A percentile compares a stretch with the other conserved stretches of the same genome.
phyloP scores from a whole-genome alignment of 1,139 yeast species.

The Candida mesenterica region DNA sequence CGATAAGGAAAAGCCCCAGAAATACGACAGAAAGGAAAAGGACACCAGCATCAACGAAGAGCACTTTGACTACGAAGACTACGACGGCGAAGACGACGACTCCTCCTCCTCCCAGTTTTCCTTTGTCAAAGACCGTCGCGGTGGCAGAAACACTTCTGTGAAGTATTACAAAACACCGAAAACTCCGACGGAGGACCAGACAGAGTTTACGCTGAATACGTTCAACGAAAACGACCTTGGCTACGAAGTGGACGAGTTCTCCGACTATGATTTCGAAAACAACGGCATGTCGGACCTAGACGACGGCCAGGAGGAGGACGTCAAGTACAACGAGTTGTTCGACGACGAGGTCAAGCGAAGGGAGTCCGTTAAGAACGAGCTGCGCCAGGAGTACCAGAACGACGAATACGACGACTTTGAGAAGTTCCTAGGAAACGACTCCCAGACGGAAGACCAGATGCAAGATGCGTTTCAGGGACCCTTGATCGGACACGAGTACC shows the following conservation, averaged over 20 bases:
- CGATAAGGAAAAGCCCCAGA: slow-evolving; percentile 4
- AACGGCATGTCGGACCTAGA: slow-evolving; percentile 46
- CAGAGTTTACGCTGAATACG: slow-evolving; percentile 15
- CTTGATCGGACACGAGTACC: too few relatives aligned
- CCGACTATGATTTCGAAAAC: slow-evolving; percentile 44
- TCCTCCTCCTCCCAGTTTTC: slow-evolving; percentile 52
- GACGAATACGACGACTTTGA: slow-evolving; percentile 2
- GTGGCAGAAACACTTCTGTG: slow-evolving; percentile 62
- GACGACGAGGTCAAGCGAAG: slow-evolving; percentile 18
- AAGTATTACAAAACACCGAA: slow-evolving; percentile 52
- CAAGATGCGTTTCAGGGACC: too few relatives aligned
- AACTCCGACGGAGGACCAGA: slow-evolving; percentile 15
- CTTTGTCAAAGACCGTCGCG: slow-evolving; percentile 51
- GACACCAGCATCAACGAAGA: not conserved
- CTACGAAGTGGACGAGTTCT: slow-evolving; percentile 33
- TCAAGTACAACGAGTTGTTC: slow-evolving; percentile 21
- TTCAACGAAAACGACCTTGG: slow-evolving; percentile 34
- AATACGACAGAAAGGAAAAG: too few relatives aligned
- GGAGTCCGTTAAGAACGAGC: too few relatives aligned
- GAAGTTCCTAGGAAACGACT: too few relatives aligned
- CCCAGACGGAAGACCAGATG: too few relatives aligned
- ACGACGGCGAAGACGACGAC: slow-evolving; percentile 24
- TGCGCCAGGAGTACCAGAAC: too few relatives aligned
- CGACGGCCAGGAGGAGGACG: slow-evolving; percentile 47
- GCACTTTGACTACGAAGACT: too few relatives aligned